These are phyloP conservation scores for Epicoccum sorghinum DNA, from an alignment of 2,329 filamentous ascomycete species.

Conservation along the genomic window DNA sequence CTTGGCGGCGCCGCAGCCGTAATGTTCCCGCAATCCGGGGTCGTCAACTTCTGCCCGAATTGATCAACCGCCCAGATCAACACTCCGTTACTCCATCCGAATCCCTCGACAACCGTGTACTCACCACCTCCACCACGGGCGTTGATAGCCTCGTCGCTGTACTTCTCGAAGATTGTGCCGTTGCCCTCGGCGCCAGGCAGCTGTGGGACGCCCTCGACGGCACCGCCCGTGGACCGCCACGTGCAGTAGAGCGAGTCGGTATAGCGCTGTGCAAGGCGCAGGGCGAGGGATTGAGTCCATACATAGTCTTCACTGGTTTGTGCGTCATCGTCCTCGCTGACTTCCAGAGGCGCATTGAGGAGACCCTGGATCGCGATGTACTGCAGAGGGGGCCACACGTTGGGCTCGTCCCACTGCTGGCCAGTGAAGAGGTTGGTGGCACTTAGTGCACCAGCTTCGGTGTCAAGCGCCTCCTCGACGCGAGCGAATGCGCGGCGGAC, in stretches of 20 bases:
- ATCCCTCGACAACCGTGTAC: conserved; percentile 72
- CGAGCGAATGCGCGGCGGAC: conserved; percentile 62
- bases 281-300: conserved; percentile 61
- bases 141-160: conserved; percentile 65
- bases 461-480: conserved; percentile 60
- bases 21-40: conserved; percentile 56
- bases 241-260: conserved; percentile 72
- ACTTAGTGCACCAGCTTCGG: conserved; percentile 63
- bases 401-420: conserved; percentile 74
- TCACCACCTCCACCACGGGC: conserved; percentile 69
- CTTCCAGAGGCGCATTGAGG: conserved; percentile 64
- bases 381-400: conserved; percentile 72
- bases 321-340: conserved; percentile 57
- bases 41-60: conserved; percentile 62
- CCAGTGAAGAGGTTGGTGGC: conserved; percentile 66
- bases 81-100: conserved; percentile 74
- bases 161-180: conserved; percentile 76
- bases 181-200: conserved; percentile 51
- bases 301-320: conserved; percentile 52
- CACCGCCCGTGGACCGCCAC: conserved; percentile 70
- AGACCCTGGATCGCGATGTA: conserved; percentile 69
- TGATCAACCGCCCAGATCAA: conserved; percentile 69
- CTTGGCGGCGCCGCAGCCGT: conserved; percentile 32
- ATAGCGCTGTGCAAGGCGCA: conserved; percentile 68
- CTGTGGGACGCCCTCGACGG: conserved; percentile 50